Evolutionary conservation across 352 stramenopile species (phyloP), one percentile per base, ranked within the genome.

Genomic region (Pythium graminicola): DNA sequence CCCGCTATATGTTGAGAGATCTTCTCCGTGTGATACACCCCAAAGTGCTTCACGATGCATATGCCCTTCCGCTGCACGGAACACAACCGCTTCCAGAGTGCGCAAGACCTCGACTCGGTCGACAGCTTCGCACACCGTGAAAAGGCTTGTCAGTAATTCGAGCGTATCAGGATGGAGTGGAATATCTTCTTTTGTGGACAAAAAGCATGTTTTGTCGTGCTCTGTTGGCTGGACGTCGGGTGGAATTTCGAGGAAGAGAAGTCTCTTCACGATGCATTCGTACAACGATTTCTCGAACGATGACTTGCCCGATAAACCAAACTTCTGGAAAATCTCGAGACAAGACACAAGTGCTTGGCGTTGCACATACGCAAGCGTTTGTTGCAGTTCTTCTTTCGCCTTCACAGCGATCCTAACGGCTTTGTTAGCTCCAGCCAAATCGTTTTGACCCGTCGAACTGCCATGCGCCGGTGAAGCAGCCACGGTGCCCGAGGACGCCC

Each of bases 221-320:
- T 94, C 83, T 0, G 83, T 92, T 1, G 78, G 74, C 31, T 93
- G 80, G n/a, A 91, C 73, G 54, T 94, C 83, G 5, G 73, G 29
- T 3, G 77, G 77, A 23, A 90, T 88, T 44, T 94, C 83, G 4
- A 94, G 57, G 49, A 94, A 92, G 13, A 94, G 54, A 13, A 94
- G 45, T 41, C 89, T 89, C 36, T 86, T 87, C 14, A 94, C 81
- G 17, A 89, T 85, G 5, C 50, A 65, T 58, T 89, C 72, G 54
- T 89, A 94, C 10, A 94, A 58, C 42, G 78, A 76, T 28, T 87
- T 88, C 45, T 89, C 83, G 38, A 91, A 84, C 0, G 81, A 66
- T 2, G 81, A 82, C 17, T 76, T 70, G 0, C 78, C 76, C 40
- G 57, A 84, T 19, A 86, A 68, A 2, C 66, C 70, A 41, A 86